Evolutionary conservation across 225 moss, liverwort and hornwort species (phyloP), one percentile per base, ranked within the genome.

Genomic region (Bryoerythrophyllum caledonicum): DNA sequence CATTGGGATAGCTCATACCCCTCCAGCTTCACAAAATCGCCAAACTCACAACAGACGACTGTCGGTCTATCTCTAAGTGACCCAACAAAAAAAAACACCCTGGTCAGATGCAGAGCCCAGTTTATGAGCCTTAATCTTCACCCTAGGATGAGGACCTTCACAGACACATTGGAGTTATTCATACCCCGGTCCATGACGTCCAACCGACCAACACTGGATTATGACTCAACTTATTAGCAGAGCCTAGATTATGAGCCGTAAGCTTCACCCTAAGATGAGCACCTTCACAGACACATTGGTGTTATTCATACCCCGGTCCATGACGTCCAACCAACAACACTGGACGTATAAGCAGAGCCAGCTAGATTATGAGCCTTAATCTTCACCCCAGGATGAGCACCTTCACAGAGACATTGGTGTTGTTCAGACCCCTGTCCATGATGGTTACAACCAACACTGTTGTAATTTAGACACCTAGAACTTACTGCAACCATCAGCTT

Each of bases 251-350:
- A 6, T 19, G 48, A 19, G 19, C 17, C 46, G 5, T 17, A 17
- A 1, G 4, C 4, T 63, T 53, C 14, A 74, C 3, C 51, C 78
- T 30, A 38, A 14, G 25, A 82, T 70, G 21, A 75, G 82, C 17
- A 71, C 17, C 61, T 71, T 82, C 21, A 82, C 82, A 0, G 74
- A 71, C 60, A 82, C 78, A 24, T 54, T 71, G 63, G 38, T 20
- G 21, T 74, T 70, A 41, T 26, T 59, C 65, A 82, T 59, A 32
- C 82, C 82, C 49, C 82, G 34, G 21, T 74, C 74, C 74, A 78
- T 64, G 44, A 1, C 24, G 61, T 37, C 10, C 62, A n/a, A 34
- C 10, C 37, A 37, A 32, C 20, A 61, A n/a, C n/a, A n/a, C n/a
- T n/a, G n/a, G n/a, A n/a, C n/a, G n/a, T n/a, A n/a, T n/a, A n/a